phyloP scores from a whole-genome alignment of 2,329 filamentous ascomycete species.

The Fusarium pininemorale region DNA sequence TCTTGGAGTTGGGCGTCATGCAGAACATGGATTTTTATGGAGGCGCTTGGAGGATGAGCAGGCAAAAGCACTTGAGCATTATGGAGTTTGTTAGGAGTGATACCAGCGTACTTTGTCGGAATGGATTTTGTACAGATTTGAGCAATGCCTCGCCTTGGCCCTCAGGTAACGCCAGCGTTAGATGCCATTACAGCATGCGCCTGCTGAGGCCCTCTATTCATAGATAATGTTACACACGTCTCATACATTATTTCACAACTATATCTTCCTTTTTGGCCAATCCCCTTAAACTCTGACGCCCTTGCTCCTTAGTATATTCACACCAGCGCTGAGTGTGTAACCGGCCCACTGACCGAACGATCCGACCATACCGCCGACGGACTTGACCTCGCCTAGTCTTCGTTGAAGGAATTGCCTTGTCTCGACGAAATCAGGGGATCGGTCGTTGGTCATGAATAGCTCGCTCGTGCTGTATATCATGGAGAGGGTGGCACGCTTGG shows the following conservation, averaged over 20 bases:
- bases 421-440: constrained; percentile 74
- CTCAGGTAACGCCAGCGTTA: not conserved
- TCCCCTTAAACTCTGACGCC: constrained; percentile 75
- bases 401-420: constrained; percentile 84
- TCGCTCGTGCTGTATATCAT: constrained; percentile 77
- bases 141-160: not conserved
- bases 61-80: constrained; percentile 1
- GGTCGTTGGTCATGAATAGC: constrained; percentile 93
- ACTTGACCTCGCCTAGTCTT: constrained; percentile 74
- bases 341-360: constrained; percentile 80
- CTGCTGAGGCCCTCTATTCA: constrained; percentile 22
- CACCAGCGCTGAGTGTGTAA: constrained; percentile 78
- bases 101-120: constrained; percentile 10
- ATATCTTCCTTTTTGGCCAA: not conserved
- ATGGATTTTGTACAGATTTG: constrained; percentile 5
- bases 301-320: constrained; percentile 89
- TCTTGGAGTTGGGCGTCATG: constrained; percentile 19
- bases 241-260: constrained; percentile 43
- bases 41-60: constrained; percentile 10
- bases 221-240: constrained; percentile 30
- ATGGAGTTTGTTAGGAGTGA: constrained; percentile 25
- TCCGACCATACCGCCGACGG: constrained; percentile 68
- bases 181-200: constrained; percentile 20
- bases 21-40: not conserved
- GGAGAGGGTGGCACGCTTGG: constrained; percentile 65